Base-by-base conservation (phyloP, 352 stramenopile species). In the Albugo candida region DNA sequence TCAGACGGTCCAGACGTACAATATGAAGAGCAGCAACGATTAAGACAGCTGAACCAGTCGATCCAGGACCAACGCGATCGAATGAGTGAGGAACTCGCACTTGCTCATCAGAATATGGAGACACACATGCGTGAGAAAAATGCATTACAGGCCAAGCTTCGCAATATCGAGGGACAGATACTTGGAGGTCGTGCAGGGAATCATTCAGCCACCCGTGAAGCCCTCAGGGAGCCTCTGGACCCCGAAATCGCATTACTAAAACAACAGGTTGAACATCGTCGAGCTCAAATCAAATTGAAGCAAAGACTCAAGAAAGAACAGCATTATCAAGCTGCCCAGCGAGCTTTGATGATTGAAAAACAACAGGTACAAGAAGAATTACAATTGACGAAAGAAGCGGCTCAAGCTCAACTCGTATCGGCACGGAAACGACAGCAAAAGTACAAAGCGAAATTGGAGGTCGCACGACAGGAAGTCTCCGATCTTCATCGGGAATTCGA, bases 401-500 rank as follows among this genome's bases (percentile, higher is more conserved):
- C 65, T 5, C 71, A 86, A 41, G 61, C 65, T 1, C 74, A 56
- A 36, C 50, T 85, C 11, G 64, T 52, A 16, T 58, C 65, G 5
- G 61, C 68, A 13, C 64, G 71, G 18, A 82, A 82, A 47, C 83
- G 79, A 37, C 66, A 83, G 24, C 50, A 51, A 36, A 84, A 87
- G 43, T 71, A 76, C 45, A 60, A 72, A 36, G 52, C 60, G 2
- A 89, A 88, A 41, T 55, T 91, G 0, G 72, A 87, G 17, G 60
- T 76, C 1, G 80, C 80, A 13, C 64, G 78, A 1, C 71, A 85
- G 37, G 82, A 95, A 45, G 78, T 94, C n/a, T 58, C 64, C 2
- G 82, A 92, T 44, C 55, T 93, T 5, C 73, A 75, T 41, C 70
- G 66, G 20, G 83, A 94, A 47, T 88, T 92, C 52, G 73, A 88